Percentiles rank a stretch among this genome's conserved stretches.
phyloP scores from a whole-genome alignment of 2,329 filamentous ascomycete genomes.

The Cercospora zeae-maydis region DNA sequence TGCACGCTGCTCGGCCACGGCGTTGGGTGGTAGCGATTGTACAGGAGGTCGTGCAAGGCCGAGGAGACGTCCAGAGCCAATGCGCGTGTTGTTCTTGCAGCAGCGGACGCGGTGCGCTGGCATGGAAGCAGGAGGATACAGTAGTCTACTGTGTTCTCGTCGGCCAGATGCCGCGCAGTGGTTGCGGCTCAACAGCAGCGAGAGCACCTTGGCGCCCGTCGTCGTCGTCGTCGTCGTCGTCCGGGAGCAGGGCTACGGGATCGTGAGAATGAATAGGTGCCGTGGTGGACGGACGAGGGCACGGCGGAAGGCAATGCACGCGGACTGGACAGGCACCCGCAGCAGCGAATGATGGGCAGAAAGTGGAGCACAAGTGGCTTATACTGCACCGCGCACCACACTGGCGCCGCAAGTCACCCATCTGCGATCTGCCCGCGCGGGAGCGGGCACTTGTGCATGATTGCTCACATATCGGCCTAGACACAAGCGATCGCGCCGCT shows the following conservation, averaged over 20 bases:
- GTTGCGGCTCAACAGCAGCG: neutral
- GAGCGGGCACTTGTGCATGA: constrained; percentile 21
- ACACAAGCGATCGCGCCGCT: constrained; percentile 19
- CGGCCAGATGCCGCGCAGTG: no score
- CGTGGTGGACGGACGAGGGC: constrained; percentile 7
- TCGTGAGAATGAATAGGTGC: constrained; percentile 3
- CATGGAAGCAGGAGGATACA: neutral
- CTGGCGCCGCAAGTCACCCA: constrained; percentile 12
- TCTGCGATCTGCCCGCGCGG: constrained; percentile 20
- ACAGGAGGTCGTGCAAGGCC: neutral
- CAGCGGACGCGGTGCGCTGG: neutral
- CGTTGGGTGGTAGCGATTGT: constrained; percentile 21
- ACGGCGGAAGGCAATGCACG: constrained; percentile 15
- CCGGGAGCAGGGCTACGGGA: neutral
- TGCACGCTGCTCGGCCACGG: constrained; percentile 19
- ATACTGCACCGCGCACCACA: constrained; percentile 11
- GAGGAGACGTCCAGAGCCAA: neutral
- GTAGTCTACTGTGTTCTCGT: no score
- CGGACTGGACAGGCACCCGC: constrained; percentile 14
- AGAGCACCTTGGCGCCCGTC: neutral
- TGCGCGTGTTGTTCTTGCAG: neutral
- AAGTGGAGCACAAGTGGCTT: constrained; percentile 18
- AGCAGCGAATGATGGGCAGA: constrained; percentile 17
- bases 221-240: neutral
- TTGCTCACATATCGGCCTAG: constrained; percentile 24